Percentiles rank a stretch among this genome's conserved stretches.
phyloP scores from a whole-genome alignment of 2,329 filamentous ascomycete species.

The Stachybotrys echinatus region DNA sequence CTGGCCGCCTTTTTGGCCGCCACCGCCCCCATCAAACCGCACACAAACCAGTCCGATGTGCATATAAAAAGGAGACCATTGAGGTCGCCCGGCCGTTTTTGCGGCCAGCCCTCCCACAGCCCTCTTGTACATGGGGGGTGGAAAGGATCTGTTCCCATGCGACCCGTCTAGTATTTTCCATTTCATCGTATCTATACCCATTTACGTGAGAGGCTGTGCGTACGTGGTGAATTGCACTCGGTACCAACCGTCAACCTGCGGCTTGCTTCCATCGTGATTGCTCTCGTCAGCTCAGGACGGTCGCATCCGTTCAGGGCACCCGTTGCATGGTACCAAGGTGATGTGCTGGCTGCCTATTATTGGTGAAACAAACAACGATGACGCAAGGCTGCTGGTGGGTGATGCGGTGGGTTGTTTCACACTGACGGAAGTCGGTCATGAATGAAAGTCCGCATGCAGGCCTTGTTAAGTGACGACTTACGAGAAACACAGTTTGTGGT shows the following conservation, averaged over 20 bases:
- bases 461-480: background rate
- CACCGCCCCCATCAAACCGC: background rate
- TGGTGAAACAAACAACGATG: background rate
- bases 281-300: background rate
- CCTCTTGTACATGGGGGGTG: background rate
- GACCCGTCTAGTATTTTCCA: too few species aligned
- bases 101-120: background rate
- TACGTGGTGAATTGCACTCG: background rate
- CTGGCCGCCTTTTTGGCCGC: too few species aligned
- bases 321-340: too few species aligned
- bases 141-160: too few species aligned
- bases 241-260: background rate
- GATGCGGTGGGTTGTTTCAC: background rate
- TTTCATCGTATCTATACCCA: background rate
- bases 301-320: background rate
- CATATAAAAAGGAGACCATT: background rate
- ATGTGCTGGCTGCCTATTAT: background rate
- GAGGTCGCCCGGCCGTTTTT: background rate
- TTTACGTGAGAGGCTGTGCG: background rate
- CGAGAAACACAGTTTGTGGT: too few species aligned
- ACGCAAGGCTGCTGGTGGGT: background rate
- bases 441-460: background rate
- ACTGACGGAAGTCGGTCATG: background rate
- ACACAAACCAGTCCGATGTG: background rate
- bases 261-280: background rate